A percentile compares a stretch with the other conserved stretches of the same genome.
phyloP scores from a whole-genome alignment of 1,284 basidiomycete genomes.

The Caloboletus inedulis region DNA sequence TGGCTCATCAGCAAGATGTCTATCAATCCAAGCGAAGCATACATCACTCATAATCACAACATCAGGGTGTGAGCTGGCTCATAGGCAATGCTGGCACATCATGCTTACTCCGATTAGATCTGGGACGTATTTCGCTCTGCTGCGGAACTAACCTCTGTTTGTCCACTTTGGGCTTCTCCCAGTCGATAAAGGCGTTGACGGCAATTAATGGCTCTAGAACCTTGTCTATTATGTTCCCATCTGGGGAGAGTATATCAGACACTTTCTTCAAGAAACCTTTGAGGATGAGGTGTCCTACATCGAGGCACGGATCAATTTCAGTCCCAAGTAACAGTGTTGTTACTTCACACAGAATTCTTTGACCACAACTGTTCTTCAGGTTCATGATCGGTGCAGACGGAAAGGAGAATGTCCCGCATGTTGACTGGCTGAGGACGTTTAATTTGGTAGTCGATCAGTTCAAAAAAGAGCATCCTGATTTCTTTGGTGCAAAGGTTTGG shows the following conservation, averaged over 20 bases:
- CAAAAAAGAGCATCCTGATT: slow-evolving; percentile 54
- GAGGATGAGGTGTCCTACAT: slow-evolving; percentile 73
- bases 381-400: slow-evolving; percentile 58
- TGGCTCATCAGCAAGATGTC: slow-evolving; percentile 59
- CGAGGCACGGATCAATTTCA: slow-evolving; percentile 70
- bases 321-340: slow-evolving; percentile 42
- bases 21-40: slow-evolving; percentile 67
- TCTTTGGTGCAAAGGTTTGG: slow-evolving; percentile 59
- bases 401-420: slow-evolving; percentile 53
- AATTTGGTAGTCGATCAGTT: slow-evolving; percentile 55
- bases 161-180: slow-evolving; percentile 13
- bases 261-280: slow-evolving; percentile 61
- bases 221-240: slow-evolving; percentile 28
- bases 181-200: slow-evolving; percentile 1
- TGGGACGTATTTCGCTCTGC: slow-evolving; percentile 66
- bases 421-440: slow-evolving; percentile 59
- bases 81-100: not conserved
- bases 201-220: slow-evolving; percentile 6
- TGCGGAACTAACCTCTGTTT: slow-evolving; percentile 47
- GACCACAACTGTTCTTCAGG: slow-evolving; percentile 25
- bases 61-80: slow-evolving; percentile 44
- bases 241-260: slow-evolving; percentile 33
- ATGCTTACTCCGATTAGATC: slow-evolving; percentile 43
- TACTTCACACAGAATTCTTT: not conserved
- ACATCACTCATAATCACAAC: slow-evolving; percentile 65